These are phyloP conservation scores for Clonostachys rhizophaga DNA, from an alignment of 2,329 filamentous ascomycete species.

Conservation along the genomic window DNA sequence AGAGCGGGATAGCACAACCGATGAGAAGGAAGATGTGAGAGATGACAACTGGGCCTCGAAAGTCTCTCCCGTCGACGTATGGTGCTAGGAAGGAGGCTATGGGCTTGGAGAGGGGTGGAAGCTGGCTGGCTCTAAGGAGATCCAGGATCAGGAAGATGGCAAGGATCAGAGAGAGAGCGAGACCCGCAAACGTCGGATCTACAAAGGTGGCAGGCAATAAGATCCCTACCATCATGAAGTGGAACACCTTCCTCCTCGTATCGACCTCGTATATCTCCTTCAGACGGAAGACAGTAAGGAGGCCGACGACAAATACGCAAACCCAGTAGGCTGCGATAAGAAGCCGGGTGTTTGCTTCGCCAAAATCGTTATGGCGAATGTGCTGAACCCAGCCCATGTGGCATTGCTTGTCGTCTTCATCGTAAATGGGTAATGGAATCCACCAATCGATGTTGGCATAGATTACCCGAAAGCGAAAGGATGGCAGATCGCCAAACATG, in stretches of 20 bases:
- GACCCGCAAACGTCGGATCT: constrained; percentile 76
- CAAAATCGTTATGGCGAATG: constrained; percentile 59
- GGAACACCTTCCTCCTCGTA: constrained; percentile 93
- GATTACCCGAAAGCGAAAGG: constrained; percentile 68
- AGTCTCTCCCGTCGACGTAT: constrained; percentile 90
- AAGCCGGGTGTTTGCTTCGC: constrained; percentile 78
- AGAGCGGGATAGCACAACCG: constrained; percentile 90
- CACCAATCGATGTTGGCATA: constrained; percentile 66
- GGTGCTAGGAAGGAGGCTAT: constrained; percentile 85
- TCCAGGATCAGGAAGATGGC: constrained; percentile 86
- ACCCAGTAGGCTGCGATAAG: constrained; percentile 71
- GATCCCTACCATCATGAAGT: constrained; percentile 98
- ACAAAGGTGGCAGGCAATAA: constrained; percentile 82
- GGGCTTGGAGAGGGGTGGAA: constrained; percentile 83
- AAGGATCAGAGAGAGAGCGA: constrained; percentile 76
- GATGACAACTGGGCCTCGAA: constrained; percentile 90
- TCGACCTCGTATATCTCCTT: constrained; percentile 84
- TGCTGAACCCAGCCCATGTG: constrained; percentile 58
- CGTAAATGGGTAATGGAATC: constrained; percentile 56
- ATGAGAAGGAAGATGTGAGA: constrained; percentile 95
- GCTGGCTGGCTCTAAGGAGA: constrained; percentile 81
- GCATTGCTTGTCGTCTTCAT: constrained; percentile 20
- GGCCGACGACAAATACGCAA: constrained; percentile 62
- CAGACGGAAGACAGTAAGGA: constrained; percentile 70
- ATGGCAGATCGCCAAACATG: constrained; percentile 72